Evolutionary conservation across 1,284 basidiomycete genomes (phyloP).

Genomic region (Pseudomicrostroma phylloplanum): DNA sequence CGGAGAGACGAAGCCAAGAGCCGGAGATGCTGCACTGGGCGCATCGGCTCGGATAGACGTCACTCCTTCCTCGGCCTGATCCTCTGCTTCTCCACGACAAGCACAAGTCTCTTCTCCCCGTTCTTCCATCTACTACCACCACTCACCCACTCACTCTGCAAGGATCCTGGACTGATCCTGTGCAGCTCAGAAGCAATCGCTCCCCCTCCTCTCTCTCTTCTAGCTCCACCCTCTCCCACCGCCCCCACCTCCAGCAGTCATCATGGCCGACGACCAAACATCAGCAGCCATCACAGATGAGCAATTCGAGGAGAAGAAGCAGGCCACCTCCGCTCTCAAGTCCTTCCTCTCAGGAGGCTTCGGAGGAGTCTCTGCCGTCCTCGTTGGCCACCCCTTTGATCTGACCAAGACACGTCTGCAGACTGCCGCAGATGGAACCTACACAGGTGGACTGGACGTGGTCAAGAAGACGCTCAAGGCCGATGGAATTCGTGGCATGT

Average conservation of each 20-base stretch:
- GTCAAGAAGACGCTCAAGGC: constrained; percentile 80
- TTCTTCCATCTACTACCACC: no score
- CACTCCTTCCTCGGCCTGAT: no score
- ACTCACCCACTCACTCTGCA: no score
- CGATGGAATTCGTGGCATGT: constrained; percentile 83
- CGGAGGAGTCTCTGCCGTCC: constrained; percentile 77
- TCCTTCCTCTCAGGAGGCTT: constrained; percentile 65
- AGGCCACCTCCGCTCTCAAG: constrained; percentile 43
- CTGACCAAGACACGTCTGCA: constrained; percentile 88
- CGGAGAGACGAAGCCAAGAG: no score
- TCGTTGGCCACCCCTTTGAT: constrained; percentile 96
- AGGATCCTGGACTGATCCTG: no score
- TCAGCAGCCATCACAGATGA: constrained; percentile 15
- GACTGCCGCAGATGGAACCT: constrained; percentile 81
- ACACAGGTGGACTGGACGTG: constrained; percentile 88
- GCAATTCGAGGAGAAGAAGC: constrained; percentile 28
- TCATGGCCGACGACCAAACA: constrained; percentile 14
- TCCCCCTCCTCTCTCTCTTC: not conserved
- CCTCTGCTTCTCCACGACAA: no score
- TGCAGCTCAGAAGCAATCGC: not conserved
- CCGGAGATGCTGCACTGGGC: no score
- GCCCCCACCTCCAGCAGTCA: not conserved
- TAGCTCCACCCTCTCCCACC: not conserved
- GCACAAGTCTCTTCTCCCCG: no score
- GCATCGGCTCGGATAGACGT: no score